Conservation (phyloP, 768 basidiomycete species). For the Chalciporus pseudorubinellus region DNA sequence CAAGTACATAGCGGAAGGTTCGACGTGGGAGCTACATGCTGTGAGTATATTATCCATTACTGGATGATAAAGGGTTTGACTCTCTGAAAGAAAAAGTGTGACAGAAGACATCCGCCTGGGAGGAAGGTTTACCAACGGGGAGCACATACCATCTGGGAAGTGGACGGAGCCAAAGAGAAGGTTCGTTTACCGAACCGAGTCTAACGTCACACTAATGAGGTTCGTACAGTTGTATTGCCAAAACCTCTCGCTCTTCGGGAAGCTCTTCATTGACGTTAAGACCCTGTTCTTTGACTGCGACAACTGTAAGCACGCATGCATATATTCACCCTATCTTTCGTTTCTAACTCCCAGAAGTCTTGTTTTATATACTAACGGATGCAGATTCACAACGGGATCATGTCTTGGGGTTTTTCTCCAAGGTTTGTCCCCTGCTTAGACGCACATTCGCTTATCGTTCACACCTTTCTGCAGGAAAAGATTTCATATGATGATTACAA, state of each 20-base stretch:
- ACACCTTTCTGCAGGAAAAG: conserved; percentile 64
- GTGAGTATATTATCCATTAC: conserved; percentile 35
- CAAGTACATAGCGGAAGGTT: conserved; percentile 88
- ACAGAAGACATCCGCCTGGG: conserved; percentile 74
- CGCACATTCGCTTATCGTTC: background rate
- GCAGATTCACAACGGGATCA: conserved; percentile 75
- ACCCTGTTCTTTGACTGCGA: conserved; percentile 90
- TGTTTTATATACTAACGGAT: conserved; percentile 92
- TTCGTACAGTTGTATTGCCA: conserved; percentile 84
- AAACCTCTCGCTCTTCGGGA: conserved; percentile 92
- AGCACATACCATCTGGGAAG: conserved; percentile 90
- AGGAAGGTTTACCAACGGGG: conserved; percentile 87
- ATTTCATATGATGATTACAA: conserved; percentile 96
- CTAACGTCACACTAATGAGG: background rate
- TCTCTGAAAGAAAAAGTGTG: conserved; percentile 59
- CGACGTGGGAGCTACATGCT: conserved; percentile 68
- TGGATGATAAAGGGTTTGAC: conserved; percentile 8
- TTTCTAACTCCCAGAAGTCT: conserved; percentile 39
- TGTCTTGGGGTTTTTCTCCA: conserved; percentile 72
- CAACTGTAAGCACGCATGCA: conserved; percentile 56
- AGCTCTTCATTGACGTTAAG: conserved; percentile 98
- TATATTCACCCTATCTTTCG: background rate
- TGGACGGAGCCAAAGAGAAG: conserved; percentile 86
- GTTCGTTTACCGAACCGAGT: conserved; percentile 39
- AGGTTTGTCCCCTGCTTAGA: conserved; percentile 36